Conservation (phyloP, 2,329 filamentous ascomycete species). For the Venturia carpophila region DNA sequence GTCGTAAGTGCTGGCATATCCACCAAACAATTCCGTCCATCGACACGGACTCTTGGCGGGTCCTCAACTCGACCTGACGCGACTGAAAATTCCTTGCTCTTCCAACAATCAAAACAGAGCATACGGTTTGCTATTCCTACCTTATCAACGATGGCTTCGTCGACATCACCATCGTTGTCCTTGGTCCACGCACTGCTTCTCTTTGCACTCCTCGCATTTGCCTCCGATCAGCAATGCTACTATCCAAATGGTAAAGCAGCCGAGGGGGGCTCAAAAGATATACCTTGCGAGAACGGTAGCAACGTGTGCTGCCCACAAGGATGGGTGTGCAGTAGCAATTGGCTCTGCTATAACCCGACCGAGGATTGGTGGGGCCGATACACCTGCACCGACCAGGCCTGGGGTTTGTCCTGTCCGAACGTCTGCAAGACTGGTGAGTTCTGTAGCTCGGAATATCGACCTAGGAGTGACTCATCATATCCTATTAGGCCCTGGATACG, state of each 20-base stretch:
- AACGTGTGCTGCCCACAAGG: constrained; percentile 28
- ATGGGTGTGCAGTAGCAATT: constrained; percentile 30
- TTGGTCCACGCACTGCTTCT: neutral
- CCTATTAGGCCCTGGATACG: neutral
- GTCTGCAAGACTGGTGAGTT: neutral
- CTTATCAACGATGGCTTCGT: neutral
- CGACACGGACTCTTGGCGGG: neutral
- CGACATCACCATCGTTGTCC: neutral
- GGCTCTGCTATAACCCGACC: constrained; percentile 27
- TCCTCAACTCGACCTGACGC: neutral
- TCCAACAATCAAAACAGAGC: neutral
- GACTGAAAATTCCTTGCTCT: neutral
- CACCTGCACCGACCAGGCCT: constrained; percentile 29
- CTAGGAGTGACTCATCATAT: neutral
- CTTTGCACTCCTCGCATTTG: neutral
- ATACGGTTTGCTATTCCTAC: neutral
- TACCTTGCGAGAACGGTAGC: neutral
- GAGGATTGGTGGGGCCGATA: constrained; percentile 26
- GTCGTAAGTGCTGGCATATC: neutral
- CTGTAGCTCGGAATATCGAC: neutral
- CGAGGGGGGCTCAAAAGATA: neutral
- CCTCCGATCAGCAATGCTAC: constrained; percentile 9
- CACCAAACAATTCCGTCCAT: neutral
- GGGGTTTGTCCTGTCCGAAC: constrained; percentile 19
- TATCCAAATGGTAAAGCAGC: neutral